Base-by-base conservation (phyloP, 371 early-diverging fungal species). In the Umbelopsis sp. region DNA sequence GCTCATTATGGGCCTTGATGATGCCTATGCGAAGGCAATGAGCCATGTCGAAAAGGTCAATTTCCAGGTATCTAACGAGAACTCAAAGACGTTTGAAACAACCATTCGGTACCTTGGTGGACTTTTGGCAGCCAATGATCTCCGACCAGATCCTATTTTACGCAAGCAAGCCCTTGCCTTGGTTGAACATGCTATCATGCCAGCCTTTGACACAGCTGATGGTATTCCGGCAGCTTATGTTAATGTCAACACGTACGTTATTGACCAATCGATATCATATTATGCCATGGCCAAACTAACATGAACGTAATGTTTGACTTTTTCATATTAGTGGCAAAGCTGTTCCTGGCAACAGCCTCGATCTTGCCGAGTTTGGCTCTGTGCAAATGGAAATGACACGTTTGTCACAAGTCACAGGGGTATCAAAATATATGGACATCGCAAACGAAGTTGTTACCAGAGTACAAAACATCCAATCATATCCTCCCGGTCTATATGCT, bases 341-440 rank as follows among this genome's bases (percentile, higher is more conserved):
- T 14, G 48, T 66, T 3, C 68, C 64, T 16, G 73, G 75, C 20
- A 67, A 73, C 63, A 79, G 68, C 71, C 84, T 78, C 50, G 91
- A 82, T 24, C 63, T 96, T 16, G 96, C 97, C 4, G 97, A 96
- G 72, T 95, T 92, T 35, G 92, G 96, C 8, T 92, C 96, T 0
- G 71, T 97, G 46, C 87, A 96, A 68, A 73, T 99, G 20, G 99
- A 99, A 74, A 89, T 95, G 73, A 93, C 92, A 50, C 85, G 89
- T 32, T 77, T 99, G 32, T 85, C 87, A 24, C 86, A 93, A 65
- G 64, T 96, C n/a, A 94, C 93, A 4, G 88, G 88, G 2, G 79
- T 93, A 67, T 71, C 79, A 8, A 79, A 74, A 62, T 96, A 94
- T 76, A 87, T 86, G 63, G 70, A 79, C 52, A 73, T 80, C 4